Conservation (phyloP, 2,329 filamentous ascomycete genomes). For the Xylaria hypoxylon region DNA sequence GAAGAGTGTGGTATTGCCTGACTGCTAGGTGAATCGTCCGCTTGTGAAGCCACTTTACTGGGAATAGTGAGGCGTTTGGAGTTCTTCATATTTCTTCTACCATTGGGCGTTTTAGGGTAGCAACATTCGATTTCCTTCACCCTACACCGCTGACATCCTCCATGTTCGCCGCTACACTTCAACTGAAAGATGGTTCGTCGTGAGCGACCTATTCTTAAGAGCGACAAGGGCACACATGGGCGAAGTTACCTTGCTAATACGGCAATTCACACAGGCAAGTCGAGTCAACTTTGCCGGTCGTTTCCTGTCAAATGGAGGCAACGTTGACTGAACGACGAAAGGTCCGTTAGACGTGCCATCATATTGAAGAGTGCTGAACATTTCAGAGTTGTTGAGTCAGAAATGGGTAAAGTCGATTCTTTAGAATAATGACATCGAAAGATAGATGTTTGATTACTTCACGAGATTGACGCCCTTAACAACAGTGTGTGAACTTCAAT, state of each 20-base stretch:
- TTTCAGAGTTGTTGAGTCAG: background rate
- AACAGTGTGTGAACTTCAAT: background rate
- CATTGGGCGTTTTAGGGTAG: conserved; percentile 6
- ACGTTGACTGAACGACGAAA: background rate
- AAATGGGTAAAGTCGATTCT: background rate
- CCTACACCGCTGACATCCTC: conserved; percentile 9
- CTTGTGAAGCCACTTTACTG: background rate
- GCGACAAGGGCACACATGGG: background rate
- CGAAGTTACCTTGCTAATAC: conserved; percentile 13
- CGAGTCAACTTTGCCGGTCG: conserved; percentile 7
- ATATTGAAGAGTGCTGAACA: conserved; percentile 5
- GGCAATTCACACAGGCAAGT: conserved; percentile 9
- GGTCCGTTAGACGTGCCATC: background rate
- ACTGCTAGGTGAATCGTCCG: background rate
- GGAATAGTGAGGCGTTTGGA: conserved; percentile 2
- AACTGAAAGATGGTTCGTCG: conserved; percentile 1
- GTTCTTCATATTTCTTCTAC: conserved; percentile 1
- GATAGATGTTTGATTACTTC: background rate
- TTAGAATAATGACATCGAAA: background rate
- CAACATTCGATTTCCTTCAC: conserved; percentile 5
- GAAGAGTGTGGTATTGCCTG: background rate
- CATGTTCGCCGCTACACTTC: conserved; percentile 13
- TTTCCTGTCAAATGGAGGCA: conserved; percentile 6
- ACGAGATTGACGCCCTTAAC: conserved; percentile 8
- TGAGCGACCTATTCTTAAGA: background rate